These are phyloP conservation scores for Talaromyces sp. DNA, from an alignment of 2,329 filamentous ascomycete genomes.

Conservation along the genomic window DNA sequence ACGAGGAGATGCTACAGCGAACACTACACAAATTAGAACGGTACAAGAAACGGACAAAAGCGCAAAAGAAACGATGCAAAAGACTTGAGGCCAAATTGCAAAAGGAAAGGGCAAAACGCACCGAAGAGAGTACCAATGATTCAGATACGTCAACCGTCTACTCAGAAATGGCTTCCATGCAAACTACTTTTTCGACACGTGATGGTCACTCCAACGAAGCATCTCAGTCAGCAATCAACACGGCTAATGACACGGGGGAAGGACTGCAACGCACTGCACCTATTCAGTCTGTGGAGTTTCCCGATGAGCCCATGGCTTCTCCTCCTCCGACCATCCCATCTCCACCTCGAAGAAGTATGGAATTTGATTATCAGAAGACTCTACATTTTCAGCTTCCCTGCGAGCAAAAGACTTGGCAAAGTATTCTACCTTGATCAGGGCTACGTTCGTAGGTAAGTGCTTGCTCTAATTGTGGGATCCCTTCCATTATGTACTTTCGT, in stretches of 20 bases:
- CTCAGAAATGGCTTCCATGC: background rate
- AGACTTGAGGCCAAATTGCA: background rate
- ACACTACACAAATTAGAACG: background rate
- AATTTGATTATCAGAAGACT: background rate
- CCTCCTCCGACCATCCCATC: background rate
- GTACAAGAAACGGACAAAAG: constrained; percentile 3
- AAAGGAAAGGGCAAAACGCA: background rate
- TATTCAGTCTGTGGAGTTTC: background rate
- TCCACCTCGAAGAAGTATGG: background rate
- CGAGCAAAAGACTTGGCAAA: background rate
- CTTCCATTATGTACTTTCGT: background rate
- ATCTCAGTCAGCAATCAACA: background rate
- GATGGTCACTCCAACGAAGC: background rate
- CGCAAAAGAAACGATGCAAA: background rate
- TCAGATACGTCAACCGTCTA: background rate
- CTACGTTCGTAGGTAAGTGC: background rate
- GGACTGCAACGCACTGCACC: background rate
- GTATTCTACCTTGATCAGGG: background rate
- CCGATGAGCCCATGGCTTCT: background rate
- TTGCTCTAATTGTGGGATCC: background rate
- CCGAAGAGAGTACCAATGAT: background rate
- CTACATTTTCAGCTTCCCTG: background rate
- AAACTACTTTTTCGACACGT: background rate
- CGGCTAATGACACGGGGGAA: background rate
- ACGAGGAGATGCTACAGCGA: background rate